A percentile compares a stretch with the other conserved stretches of the same genome.
Evolutionary conservation across 1,139 yeast genomes (phyloP).

Genomic region (Eremothecium coryli): DNA sequence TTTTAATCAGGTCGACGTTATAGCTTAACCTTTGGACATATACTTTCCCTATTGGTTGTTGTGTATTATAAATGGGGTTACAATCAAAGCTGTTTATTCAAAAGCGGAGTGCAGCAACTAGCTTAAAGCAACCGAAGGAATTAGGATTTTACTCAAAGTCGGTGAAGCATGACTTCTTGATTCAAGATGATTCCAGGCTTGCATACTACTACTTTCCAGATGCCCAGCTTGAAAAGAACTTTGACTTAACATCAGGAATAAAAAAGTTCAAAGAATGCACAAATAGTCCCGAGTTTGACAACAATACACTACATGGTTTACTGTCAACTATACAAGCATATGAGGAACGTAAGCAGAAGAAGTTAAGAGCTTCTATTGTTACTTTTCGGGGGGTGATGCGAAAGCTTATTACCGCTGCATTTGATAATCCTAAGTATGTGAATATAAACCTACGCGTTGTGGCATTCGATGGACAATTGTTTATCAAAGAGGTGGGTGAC

Average conservation of each 20-base stretch:
- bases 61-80: too few relatives aligned
- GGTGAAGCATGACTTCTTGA: constrained; percentile 22
- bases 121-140: constrained; percentile 29
- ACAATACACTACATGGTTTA: constrained; percentile 41
- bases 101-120: constrained; percentile 25
- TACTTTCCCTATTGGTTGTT: too few relatives aligned
- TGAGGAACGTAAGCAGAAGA: constrained; percentile 44
- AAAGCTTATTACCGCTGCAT: constrained; percentile 22
- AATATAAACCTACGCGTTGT: constrained; percentile 55
- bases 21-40: too few relatives aligned
- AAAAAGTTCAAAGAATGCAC: constrained; percentile 43
- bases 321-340: constrained; percentile 45
- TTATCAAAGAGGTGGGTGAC: constrained; percentile 53
- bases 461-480: constrained; percentile 75
- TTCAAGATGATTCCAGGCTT: constrained; percentile 44
- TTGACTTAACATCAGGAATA: constrained; percentile 58
- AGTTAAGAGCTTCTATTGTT: constrained; percentile 53
- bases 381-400: constrained; percentile 78
- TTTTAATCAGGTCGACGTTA: too few relatives aligned
- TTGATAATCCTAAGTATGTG: constrained; percentile 30
- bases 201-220: constrained; percentile 75
- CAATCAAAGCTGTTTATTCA: constrained; percentile 12
- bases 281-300: constrained; percentile 43
- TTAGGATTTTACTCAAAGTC: constrained; percentile 24
- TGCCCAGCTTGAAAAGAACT: constrained; percentile 40